Evolutionary conservation across 495 filamentous ascomycete species (phyloP), one percentile per base, ranked within the genome.

Genomic region (Polyplosphaeria fusca): DNA sequence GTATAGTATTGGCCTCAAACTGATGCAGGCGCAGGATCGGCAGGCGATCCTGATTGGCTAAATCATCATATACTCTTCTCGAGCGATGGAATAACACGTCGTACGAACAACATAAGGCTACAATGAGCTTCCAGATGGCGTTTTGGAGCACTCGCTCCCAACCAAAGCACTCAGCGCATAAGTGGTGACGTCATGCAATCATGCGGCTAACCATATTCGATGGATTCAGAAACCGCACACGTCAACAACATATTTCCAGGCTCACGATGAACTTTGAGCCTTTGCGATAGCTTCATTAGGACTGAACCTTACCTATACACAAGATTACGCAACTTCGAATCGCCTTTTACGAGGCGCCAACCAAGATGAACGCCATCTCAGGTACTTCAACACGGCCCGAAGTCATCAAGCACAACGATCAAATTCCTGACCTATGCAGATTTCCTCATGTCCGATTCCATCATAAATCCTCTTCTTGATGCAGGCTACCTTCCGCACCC

Each of bases 401-500:
- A 19, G 35, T 20, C 24, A 4, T 12, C 18, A 4, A 18, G 18
- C 9, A 28, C 22, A 25, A 25, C 3, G 23, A 16, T 14, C 12
- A 14, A 28, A 28, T 2, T 47, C 19, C 53, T 57, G 49, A 57
- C 19, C 9, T 5, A 16, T 12, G 12, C 26, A 58, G 54, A 58
- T 30, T 32, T 18, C 25, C 45, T 58, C 16, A 44, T 58, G 38
- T 43, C 35, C 24, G 54, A 58, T 19, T 2, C 35, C 45, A 14
- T 50, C 13, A 58, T 65, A 14, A 59, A 65, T 45, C 51, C 52
- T 23, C 24, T 83, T 50, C 73, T 84, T 11, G 82, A 86, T 63
- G 67, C 70, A 38, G 82, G 82, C 49, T 78, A 77, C 67, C 68
- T 85, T n/a, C 82, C 82, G 12, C 73, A 82, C 40, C 52, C 73